Base-by-base conservation (phyloP, 2,329 filamentous ascomycete genomes). In the Diaporthe vexans region DNA sequence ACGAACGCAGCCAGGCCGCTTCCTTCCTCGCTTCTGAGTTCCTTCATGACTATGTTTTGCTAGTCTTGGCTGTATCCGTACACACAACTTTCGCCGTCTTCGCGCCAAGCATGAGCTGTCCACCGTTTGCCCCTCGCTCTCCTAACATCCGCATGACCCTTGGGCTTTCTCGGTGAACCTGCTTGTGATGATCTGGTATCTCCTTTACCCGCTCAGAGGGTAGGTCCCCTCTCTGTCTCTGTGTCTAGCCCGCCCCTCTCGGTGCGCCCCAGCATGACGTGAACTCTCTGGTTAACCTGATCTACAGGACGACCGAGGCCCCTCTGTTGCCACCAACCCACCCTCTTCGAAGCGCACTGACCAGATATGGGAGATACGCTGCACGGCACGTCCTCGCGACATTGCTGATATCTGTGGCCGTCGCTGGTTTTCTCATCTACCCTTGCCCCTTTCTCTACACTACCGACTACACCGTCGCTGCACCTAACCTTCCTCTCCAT, bases 171-270 rank as follows among this genome's bases (percentile, higher is more conserved):
- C 40, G 72, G 68, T 67, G 67, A 58, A 52, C 68, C 56, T 59
- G 63, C 61, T 73, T 69, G 83, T 79, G 79, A 91, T 94, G 92
- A 92, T 94, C 84, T 94, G 92, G 92, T 94, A 93, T 85, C 84
- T 95, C 69, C 85, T 95, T 77, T 95, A 93, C 85, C 93, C 93
- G 80, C 86, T 95, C 78, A 89, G 93, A 89, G 92, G 93, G 93
- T 94, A 84, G 83, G 92, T 88, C 71, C 68, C 37, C 73, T 71
- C 54, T 68, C 56, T 75, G 46, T 71, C 52, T 43, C 70, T 26
- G 26, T 57, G 75, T 71, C 35, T 40, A 9, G 21, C 29, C 46
- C 56, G 54, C 58, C 29, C 15, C 13, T 88, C 71, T 70, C 51
- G 24, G 7, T 15, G 15, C 15, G 33, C 33, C n/a, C 63, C 33